These are phyloP conservation scores for Spathaspora sp. DNA, from an alignment of 805 yeast species.

Conservation along the genomic window DNA sequence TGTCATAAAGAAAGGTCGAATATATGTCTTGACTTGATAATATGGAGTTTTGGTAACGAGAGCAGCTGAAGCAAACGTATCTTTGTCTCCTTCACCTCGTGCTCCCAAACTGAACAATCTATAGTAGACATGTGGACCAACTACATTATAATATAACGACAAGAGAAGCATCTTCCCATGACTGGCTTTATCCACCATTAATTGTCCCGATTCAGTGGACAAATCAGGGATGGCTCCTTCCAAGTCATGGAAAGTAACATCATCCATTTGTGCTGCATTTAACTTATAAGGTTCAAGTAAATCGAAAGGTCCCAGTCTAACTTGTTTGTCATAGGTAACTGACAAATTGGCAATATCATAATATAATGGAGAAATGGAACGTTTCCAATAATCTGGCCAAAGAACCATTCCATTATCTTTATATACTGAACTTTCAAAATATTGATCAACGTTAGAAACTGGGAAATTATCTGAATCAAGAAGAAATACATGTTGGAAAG, in stretches of 20 bases:
- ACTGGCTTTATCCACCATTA: conserved; percentile 54
- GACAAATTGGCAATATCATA: conserved; percentile 44
- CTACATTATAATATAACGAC: conserved; percentile 59
- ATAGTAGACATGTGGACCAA: conserved; percentile 64
- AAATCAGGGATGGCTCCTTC: conserved; percentile 61
- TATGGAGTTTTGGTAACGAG: conserved; percentile 8
- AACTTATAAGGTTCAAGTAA: conserved; percentile 29
- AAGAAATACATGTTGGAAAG: conserved; percentile 44
- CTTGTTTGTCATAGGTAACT: conserved; percentile 19
- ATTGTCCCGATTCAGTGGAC: conserved; percentile 66
- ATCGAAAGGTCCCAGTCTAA: conserved; percentile 27
- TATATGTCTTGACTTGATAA: conserved; percentile 15
- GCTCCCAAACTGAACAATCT: conserved; percentile 66
- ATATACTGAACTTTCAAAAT: conserved; percentile 44
- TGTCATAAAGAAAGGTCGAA: conserved; percentile 18
- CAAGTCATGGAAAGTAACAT: conserved; percentile 22
- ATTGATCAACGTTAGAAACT: conserved; percentile 35
- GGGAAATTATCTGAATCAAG: conserved; percentile 52
- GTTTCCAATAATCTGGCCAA: conserved; percentile 71
- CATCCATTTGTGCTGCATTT: conserved; percentile 32
- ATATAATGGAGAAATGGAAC: conserved; percentile 58
- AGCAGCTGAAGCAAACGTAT: conserved; percentile 70
- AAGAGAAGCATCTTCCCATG: conserved; percentile 57
- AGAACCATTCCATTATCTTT: conserved; percentile 46
- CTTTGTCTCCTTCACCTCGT: conserved; percentile 79